A percentile compares a stretch with the other conserved stretches of the same genome.
These are phyloP conservation scores for Termitomyces sp. DNA, from an alignment of 768 basidiomycete species.

Conservation along the genomic window DNA sequence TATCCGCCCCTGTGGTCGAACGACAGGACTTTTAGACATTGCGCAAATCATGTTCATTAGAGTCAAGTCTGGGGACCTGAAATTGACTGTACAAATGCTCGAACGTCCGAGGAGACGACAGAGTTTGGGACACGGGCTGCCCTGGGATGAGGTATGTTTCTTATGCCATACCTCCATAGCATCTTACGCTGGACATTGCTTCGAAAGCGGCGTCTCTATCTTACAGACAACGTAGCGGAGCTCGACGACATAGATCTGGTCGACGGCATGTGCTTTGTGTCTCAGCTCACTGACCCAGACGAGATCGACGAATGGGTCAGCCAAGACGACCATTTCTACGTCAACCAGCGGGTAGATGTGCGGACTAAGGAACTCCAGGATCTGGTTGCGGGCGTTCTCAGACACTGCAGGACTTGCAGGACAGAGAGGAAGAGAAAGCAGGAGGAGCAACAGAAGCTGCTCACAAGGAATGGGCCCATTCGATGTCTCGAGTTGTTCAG, in stretches of 20 bases:
- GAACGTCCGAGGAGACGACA: constrained; percentile 29
- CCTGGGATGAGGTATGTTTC: constrained; percentile 35
- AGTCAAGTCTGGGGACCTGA: constrained; percentile 11
- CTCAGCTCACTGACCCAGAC: constrained; percentile 23
- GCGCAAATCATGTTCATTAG: constrained; percentile 47
- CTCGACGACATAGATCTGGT: constrained; percentile 31
- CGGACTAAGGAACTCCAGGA: constrained; percentile 11
- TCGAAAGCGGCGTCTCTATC: constrained; percentile 36
- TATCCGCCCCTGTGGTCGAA: constrained; percentile 26
- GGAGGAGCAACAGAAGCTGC: constrained; percentile 22
- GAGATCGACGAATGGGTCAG: constrained; percentile 42
- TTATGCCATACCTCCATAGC: not conserved
- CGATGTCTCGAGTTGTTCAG: constrained; percentile 64
- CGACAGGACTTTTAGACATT: constrained; percentile 35
- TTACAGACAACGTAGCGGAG: constrained; percentile 20
- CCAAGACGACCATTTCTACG: constrained; percentile 57
- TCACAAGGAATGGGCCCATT: constrained; percentile 36
- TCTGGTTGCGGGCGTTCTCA: constrained; percentile 20
- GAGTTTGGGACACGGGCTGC: not conserved
- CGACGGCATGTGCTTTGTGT: constrained; percentile 52
- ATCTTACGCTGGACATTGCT: not conserved
- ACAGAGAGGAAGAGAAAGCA: constrained; percentile 24
- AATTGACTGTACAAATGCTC: constrained; percentile 34
- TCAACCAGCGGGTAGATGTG: constrained; percentile 28
- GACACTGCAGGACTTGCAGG: constrained; percentile 35